Evolutionary conservation across 768 basidiomycete species (phyloP), one percentile per base, ranked within the genome.

Genomic region (Phylloporus arenicola): DNA sequence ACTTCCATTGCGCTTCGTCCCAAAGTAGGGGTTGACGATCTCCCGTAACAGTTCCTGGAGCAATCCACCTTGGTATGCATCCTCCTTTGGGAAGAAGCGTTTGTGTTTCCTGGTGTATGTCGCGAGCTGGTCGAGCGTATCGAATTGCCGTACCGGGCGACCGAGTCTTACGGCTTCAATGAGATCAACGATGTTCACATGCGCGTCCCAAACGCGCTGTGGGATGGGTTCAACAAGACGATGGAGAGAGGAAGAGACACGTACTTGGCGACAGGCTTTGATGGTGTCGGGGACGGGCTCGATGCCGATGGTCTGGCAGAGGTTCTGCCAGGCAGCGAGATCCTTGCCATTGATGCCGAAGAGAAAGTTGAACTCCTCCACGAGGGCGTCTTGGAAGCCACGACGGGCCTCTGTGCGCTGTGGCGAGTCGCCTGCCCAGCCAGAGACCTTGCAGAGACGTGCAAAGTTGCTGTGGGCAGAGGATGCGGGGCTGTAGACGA

Each of bases 131-230:
- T 40, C 38, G 24, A 64, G 57, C 0, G 58, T 54, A 9, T 16
- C 2, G 47, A 71, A 72, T 6, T 30, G 40, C 0, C 11, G 41
- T 6, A 70, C 62, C 6, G 48, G 45, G 0, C 47, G 17, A 5
- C 57, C 52, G 1, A 54, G 54, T 14, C 47, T 45, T 2, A 29
- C 49, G 0, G 57, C 47, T 17, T 67, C 52, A 17, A 70, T 39
- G 34, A 72, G 58, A 41, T 71, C 65, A 20, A 67, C 56, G 4
- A 70, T 56, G 38, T 72, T 68, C 40, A 72, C 61, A 12, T 64
- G 59, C 1, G 57, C 57, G 9, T 55, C 56, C 49, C 55, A 53
- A 2, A 67, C 50, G 9, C 47, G 34, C 68, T 68, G 16, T 19
- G 10, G 3, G 16, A 17, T 12, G 4, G 19, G 7, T 13, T 30